A percentile compares a stretch with the other conserved stretches of the same genome.
Evolutionary conservation across 2,329 filamentous ascomycete genomes (phyloP).

Genomic region (Lasiodiplodia gonubiensis): DNA sequence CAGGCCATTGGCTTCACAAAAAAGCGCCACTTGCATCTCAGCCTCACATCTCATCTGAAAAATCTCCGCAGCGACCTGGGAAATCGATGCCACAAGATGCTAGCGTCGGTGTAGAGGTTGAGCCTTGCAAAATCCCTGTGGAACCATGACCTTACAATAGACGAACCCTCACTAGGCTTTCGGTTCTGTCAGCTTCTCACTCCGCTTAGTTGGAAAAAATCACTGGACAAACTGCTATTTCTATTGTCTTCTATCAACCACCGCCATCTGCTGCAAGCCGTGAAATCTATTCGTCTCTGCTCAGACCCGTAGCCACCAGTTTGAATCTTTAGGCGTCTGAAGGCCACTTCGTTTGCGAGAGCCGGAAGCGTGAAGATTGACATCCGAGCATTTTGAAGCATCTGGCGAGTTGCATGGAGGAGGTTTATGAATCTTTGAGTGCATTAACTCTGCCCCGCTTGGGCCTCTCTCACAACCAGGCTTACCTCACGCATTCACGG

Average conservation of each 20-base stretch:
- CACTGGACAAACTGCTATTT: background rate
- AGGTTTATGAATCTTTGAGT: background rate
- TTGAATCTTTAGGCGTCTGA: background rate
- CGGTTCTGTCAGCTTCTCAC: background rate
- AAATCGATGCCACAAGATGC: too few relatives aligned
- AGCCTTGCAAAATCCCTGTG: too few relatives aligned
- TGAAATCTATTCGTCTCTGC: background rate
- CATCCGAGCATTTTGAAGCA: background rate
- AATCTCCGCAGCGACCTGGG: too few relatives aligned
- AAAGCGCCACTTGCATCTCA: too few relatives aligned
- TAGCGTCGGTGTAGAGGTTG: too few relatives aligned
- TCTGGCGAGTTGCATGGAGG: background rate
- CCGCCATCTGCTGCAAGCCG: background rate
- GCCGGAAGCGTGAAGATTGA: background rate
- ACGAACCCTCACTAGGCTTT: too few relatives aligned
- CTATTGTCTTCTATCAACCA: background rate
- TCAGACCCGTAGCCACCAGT: background rate
- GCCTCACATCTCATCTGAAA: too few relatives aligned
- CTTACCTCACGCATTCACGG: background rate
- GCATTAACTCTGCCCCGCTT: background rate
- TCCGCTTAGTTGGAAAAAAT: background rate
- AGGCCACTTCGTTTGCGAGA: background rate
- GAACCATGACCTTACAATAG: too few relatives aligned
- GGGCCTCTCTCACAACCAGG: slow-evolving; percentile 9
- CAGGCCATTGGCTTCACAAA: too few relatives aligned